Conservation (phyloP, 805 yeast species). For the Wickerhamiella siamensis region DNA sequence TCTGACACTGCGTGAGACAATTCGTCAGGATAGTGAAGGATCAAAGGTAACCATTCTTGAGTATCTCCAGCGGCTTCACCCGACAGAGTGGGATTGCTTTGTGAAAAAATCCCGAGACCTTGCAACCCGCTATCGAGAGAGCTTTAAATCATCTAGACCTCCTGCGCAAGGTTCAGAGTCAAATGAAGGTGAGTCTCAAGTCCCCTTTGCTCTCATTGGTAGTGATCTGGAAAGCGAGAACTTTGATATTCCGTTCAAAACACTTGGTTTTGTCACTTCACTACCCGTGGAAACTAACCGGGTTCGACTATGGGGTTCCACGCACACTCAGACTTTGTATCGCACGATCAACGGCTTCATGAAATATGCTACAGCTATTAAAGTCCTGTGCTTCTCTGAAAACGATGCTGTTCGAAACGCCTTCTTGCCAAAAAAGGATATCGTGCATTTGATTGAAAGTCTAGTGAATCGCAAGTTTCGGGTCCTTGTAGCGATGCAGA, state of each 20-base stretch:
- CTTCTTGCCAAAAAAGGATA: constrained; percentile 35
- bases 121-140: neutral
- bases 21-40: constrained; percentile 49
- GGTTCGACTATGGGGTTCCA: constrained; percentile 78
- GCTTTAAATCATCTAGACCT: neutral
- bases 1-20: constrained; percentile 61
- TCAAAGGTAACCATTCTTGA: constrained; percentile 60
- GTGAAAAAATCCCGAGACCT: constrained; percentile 43
- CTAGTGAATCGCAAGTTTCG: constrained; percentile 76
- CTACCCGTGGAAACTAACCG: constrained; percentile 29
- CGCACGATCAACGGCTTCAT: constrained; percentile 73
- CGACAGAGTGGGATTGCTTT: constrained; percentile 68
- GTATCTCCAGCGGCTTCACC: constrained; percentile 57
- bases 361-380: constrained; percentile 64
- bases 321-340: constrained; percentile 69
- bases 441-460: constrained; percentile 31
- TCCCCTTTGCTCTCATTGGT: neutral
- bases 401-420: constrained; percentile 35
- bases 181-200: neutral
- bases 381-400: constrained; percentile 53
- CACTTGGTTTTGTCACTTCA: constrained; percentile 15
- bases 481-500: constrained; percentile 75
- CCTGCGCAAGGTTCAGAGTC: neutral
- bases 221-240: neutral
- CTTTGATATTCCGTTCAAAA: constrained; percentile 7